Evolutionary conservation across 495 filamentous ascomycete species (phyloP).

Genomic region (Cudoniella acicularis): DNA sequence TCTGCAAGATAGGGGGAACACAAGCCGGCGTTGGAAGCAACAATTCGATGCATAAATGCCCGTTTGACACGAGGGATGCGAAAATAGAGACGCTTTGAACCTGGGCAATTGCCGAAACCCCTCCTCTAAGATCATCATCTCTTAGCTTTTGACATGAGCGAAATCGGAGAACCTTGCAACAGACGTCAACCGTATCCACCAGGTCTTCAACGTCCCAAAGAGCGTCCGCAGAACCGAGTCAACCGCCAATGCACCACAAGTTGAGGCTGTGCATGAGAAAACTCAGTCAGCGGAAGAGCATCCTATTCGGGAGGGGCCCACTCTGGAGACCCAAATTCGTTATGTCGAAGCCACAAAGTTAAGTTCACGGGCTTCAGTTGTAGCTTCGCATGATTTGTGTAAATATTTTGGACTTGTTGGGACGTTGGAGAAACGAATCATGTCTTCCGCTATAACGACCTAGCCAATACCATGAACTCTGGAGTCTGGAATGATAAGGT

Average conservation of each 20-base stretch:
- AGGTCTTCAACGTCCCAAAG: background rate
- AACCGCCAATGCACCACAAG: background rate
- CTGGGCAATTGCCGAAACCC: background rate
- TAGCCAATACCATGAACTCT: background rate
- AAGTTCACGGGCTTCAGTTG: background rate
- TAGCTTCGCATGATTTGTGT: background rate
- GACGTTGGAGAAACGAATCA: background rate
- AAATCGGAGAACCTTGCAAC: no score
- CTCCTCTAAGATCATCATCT: background rate
- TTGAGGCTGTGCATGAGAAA: background rate
- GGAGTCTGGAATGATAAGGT: background rate
- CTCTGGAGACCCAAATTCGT: no score
- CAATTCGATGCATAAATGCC: background rate
- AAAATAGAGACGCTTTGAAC: no score
- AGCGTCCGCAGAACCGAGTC: no score
- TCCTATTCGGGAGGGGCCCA: background rate
- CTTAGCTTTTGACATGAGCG: background rate
- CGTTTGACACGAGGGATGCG: no score
- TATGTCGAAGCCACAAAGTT: no score
- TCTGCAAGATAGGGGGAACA: background rate
- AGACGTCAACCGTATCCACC: no score
- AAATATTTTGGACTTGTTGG: background rate
- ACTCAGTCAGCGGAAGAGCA: background rate
- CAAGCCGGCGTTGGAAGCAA: background rate
- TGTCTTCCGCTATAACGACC: background rate